Base-by-base conservation (phyloP, 2,329 filamentous ascomycete species). In the Endothia cerciana region DNA sequence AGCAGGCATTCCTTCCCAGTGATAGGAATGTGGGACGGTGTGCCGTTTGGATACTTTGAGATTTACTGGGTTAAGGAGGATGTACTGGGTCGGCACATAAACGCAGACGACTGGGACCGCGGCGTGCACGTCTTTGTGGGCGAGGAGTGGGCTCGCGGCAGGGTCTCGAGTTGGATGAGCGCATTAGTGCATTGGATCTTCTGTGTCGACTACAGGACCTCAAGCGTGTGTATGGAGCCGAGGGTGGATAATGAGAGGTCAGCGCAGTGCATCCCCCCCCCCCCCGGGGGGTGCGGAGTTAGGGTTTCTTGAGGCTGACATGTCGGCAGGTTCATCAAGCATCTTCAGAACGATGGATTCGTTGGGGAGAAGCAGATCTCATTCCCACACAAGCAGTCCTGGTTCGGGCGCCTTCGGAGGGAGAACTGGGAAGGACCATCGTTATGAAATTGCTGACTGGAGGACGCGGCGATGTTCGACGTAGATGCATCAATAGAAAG, bases 61-160 rank as follows among this genome's bases (percentile, higher is more conserved):
- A 85, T 99, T 41, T 99, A 99, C 79, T 99, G 95, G 94, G 93
- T 95, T 3, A 97, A 97, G 73, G 95, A 99, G 75, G 95, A 98
- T 73, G 80, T 83, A 0, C 76, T 99, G 0, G 93, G 92, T 0
- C 85, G 83, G 58, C 83, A 92, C 69, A 77, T 96, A 4, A 84
- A 86, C 3, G 87, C 89, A 0, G 87, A 85, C 8, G 91, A 97
- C 72, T 98, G 91, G 78, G 94, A 98, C 72, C 84, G 95, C 7
- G 95, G 95, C 0, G 79, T 98, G 22, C 95, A 99, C 73, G 88
- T 95, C 15, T 81, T 99, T 47, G 86, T 99, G 3, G 95, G 95
- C 1, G 95, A 98, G 78, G 89, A 97, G 72, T 96, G 95, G 80
- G 96, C 93, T 64, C 84, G 94, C 61, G 94, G 94, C 0, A 80